Conservation (phyloP, 306 rosid genomes). For the Vigna mungo region DNA sequence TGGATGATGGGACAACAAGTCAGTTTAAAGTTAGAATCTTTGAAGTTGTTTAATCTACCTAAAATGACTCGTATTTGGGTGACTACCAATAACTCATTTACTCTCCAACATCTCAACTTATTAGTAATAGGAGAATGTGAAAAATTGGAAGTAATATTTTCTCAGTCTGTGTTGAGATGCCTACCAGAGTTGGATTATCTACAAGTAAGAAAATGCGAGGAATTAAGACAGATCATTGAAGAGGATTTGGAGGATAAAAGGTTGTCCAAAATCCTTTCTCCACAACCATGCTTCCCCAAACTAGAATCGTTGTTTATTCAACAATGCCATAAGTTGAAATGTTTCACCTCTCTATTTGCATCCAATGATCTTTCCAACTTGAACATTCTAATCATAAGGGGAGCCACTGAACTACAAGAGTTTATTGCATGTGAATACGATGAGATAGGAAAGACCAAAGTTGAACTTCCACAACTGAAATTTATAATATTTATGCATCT, state of each 20-base stretch:
- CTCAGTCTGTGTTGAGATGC: background rate
- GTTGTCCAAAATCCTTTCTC: background rate
- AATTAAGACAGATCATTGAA: slow-evolving; percentile 17
- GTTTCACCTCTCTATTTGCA: background rate
- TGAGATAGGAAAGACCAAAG: background rate
- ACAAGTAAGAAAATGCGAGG: background rate
- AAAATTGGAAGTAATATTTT: slow-evolving; percentile 34
- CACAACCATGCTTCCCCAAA: background rate
- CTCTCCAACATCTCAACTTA: background rate
- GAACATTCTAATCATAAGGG: background rate
- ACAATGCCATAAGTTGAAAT: slow-evolving; percentile 6
- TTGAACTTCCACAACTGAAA: slow-evolving; percentile 33
- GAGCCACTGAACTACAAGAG: background rate
- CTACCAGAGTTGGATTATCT: slow-evolving; percentile 15
- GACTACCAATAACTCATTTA: background rate
- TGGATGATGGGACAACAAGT: background rate
- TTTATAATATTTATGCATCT: slow-evolving; percentile 5
- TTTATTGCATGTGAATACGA: background rate
- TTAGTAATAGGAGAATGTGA: rapidly evolving
- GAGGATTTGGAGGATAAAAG: background rate
- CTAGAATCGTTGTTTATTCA: background rate
- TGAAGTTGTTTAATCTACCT: rapidly evolving
- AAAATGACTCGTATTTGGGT: background rate
- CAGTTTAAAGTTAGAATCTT: background rate
- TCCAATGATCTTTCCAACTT: background rate